A percentile compares a stretch with the other conserved stretches of the same genome.
These are phyloP conservation scores for Casuarina equisetifolia DNA, from an alignment of 306 rosid species.

Conservation along the genomic window DNA sequence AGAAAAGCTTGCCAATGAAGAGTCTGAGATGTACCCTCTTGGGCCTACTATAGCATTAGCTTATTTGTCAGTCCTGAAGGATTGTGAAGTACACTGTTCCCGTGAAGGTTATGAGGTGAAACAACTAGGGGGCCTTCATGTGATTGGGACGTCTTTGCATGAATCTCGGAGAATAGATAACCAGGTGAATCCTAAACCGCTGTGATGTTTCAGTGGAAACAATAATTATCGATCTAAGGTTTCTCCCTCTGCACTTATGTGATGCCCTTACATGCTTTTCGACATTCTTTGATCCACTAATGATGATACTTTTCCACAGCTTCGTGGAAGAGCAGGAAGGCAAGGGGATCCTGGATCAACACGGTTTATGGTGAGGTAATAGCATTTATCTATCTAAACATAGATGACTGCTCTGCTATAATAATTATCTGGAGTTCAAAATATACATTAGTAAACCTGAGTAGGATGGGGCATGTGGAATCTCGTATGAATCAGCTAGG, in stretches of 20 bases:
- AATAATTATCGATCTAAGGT: constrained; percentile 19
- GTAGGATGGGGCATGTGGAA: neutral
- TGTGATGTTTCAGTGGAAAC: constrained; percentile 6
- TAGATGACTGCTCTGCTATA: neutral
- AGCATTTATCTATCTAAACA: neutral
- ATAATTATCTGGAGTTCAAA: neutral
- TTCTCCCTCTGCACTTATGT: constrained; percentile 1
- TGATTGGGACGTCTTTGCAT: constrained; percentile 91
- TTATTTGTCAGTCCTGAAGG: constrained; percentile 75
- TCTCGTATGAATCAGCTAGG: too few species aligned
- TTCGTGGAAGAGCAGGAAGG: constrained; percentile 99
- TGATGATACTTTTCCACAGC: constrained; percentile 49
- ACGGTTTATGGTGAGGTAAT: constrained; percentile 94
- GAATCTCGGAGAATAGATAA: constrained; percentile 98
- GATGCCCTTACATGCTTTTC: neutral
- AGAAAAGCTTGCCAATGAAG: constrained; percentile 76
- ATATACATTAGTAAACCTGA: neutral
- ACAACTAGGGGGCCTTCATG: constrained; percentile 93
- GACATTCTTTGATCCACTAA: constrained; percentile 21
- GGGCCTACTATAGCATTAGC: constrained; percentile 90
- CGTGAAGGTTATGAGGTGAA: constrained; percentile 89
- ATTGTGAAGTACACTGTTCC: constrained; percentile 78
- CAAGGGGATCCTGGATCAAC: constrained; percentile 99
- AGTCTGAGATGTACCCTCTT: constrained; percentile 82
- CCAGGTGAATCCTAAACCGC: constrained; percentile 58